Evolutionary conservation across 1,139 yeast species (phyloP).

Genomic region (Blastobotrys illinoisensis): DNA sequence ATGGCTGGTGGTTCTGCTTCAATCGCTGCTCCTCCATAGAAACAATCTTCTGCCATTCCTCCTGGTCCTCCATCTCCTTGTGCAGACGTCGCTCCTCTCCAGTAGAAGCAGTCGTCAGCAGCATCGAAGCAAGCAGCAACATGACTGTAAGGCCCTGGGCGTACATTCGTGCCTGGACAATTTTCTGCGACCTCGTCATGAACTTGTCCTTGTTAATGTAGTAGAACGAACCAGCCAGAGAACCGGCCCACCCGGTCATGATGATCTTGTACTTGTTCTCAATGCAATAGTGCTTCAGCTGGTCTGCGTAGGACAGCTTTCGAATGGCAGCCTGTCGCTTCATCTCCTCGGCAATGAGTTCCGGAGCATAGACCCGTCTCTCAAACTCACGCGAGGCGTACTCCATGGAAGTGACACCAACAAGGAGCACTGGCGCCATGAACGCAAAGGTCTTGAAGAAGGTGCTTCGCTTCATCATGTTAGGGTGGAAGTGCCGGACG

Average conservation of each 20-base stretch:
- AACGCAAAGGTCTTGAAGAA: slow-evolving; percentile 27
- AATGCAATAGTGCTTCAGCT: slow-evolving; percentile 12
- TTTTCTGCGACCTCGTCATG: slow-evolving; percentile 76
- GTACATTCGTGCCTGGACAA: slow-evolving; percentile 91
- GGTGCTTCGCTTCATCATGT: slow-evolving; percentile 13
- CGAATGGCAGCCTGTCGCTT: slow-evolving; percentile 1
- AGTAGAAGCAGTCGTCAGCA: slow-evolving; percentile 24
- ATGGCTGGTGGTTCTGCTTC: slow-evolving; percentile 7
- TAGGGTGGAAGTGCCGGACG: slow-evolving; percentile 12
- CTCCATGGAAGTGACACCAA: slow-evolving; percentile 33
- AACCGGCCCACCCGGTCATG: slow-evolving; percentile 78
- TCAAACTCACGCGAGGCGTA: slow-evolving; percentile 32
- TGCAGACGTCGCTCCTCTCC: slow-evolving; percentile 31
- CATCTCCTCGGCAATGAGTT: slow-evolving; percentile 9
- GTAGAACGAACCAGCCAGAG: slow-evolving; percentile 80
- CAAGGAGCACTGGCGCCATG: slow-evolving; percentile 27
- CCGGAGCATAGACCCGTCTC: slow-evolving; percentile 14
- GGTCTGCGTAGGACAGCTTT: slow-evolving; percentile 9
- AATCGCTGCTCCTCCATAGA: slow-evolving; percentile 27
- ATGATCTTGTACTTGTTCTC: slow-evolving; percentile 72
- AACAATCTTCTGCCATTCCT: slow-evolving; percentile 29
- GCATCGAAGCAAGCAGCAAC: slow-evolving; percentile 32
- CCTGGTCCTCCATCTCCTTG: slow-evolving; percentile 34
- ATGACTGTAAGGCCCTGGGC: slow-evolving; percentile 67
- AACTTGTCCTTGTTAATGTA: slow-evolving; percentile 68